Conservation (phyloP, 257 asterid genomes). For the Anisodus tanguticus region DNA sequence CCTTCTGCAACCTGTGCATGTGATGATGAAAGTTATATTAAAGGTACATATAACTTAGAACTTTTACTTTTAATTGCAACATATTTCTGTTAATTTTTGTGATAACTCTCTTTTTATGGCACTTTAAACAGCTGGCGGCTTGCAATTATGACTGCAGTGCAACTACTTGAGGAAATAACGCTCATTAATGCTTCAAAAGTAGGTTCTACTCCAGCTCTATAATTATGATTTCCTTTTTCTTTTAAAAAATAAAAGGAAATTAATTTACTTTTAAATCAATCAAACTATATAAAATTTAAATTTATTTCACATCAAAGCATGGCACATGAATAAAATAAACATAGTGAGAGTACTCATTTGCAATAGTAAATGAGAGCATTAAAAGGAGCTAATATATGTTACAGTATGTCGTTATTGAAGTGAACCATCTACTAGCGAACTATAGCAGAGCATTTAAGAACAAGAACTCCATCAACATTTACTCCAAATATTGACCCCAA, state of each 20-base stretch:
- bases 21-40: too few species aligned
- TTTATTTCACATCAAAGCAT: neutral
- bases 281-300: neutral
- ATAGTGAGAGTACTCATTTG: neutral
- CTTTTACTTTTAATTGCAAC: neutral
- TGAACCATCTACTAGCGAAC: neutral
- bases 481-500: neutral
- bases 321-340: slow-evolving; percentile 9
- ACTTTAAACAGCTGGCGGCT: neutral
- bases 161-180: neutral
- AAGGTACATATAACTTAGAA: too few species aligned
- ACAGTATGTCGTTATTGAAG: neutral
- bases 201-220: neutral
- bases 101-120: neutral
- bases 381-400: neutral
- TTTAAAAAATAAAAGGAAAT: neutral
- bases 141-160: neutral
- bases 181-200: neutral
- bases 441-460: slow-evolving; percentile 23
- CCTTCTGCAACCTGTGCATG: too few species aligned
- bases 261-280: neutral
- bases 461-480: neutral
- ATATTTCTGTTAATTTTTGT: neutral
- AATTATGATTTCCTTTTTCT: neutral
- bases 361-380: neutral